Base-by-base conservation (phyloP, 345 rosid species). In the Camelina laxa region DNA sequence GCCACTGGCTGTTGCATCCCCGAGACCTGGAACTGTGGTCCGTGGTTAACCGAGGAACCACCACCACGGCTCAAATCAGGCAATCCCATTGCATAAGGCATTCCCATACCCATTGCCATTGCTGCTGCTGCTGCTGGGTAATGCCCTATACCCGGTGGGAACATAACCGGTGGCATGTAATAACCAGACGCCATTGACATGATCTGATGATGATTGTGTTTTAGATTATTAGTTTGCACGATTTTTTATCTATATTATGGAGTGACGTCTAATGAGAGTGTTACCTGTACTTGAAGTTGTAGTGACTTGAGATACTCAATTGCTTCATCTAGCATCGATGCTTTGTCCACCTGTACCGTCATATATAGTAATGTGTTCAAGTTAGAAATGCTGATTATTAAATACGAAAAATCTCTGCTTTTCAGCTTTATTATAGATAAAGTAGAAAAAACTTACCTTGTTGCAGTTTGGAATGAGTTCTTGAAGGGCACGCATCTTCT, bases 301-400 rank as follows among this genome's bases (percentile, higher is more conserved):
- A 93, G 98, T 16, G 88, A 80, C 85, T 91, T 93, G 47, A 89
- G 79, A 85, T 93, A 91, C 65, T 91, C 97, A 17, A 93, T 93
- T 31, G 97, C 98, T 86, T 93, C 96, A 65, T 93, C 98, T 33
- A 93, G 91, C 96, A 93, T 88, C 2, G 98, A 91, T 82, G 98
- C 97, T 81, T 91, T 93, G 84, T 93, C 97, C 82, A 88, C 94
- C 97, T 93, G 91, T 60, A 36, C 16, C 74, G 77, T 31, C 76
- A 65, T 55, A 82, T 0, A 27, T 5, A 27, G 30, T 70, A 76
- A 65, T 7, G 42, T 27, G 67, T 54, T 41, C 48, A 45, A 57
- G 78, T 72, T 64, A 83, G 27, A 42, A 53, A 35, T 64, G 65
- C 45, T 49, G 19, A n/a, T n/a, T n/a, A 22, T 48, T 17, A 64